Percentiles rank a stretch among this genome's conserved stretches.
Evolutionary conservation across 2,329 filamentous ascomycete species (phyloP).

Genomic region (Penicillium sp.): DNA sequence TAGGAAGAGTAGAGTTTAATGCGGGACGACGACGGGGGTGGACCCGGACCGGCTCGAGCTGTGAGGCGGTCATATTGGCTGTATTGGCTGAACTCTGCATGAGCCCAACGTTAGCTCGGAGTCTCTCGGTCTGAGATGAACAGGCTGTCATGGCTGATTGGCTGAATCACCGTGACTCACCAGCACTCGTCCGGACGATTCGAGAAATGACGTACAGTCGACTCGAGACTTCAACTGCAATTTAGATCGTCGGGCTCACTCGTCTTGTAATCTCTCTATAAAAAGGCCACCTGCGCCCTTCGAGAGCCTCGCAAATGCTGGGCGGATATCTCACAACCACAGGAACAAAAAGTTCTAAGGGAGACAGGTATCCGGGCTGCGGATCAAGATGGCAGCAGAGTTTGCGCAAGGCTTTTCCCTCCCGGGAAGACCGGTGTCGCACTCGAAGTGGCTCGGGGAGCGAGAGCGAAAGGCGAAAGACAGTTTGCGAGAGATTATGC

Average conservation of each 20-base stretch:
- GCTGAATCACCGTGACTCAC: slow-evolving; percentile 19
- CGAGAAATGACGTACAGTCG: slow-evolving; percentile 16
- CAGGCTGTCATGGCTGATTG: slow-evolving; percentile 12
- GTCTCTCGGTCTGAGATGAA: neutral
- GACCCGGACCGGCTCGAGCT: slow-evolving; percentile 23
- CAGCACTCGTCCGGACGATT: slow-evolving; percentile 13
- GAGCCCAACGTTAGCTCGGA: slow-evolving; percentile 9
- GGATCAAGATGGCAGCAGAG: neutral
- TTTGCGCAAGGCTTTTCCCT: neutral
- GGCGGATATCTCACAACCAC: neutral
- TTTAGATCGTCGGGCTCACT: neutral
- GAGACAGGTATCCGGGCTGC: neutral
- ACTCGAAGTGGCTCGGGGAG: neutral
- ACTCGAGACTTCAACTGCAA: slow-evolving; percentile 14
- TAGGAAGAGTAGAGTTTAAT: slow-evolving; percentile 29
- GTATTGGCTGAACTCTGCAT: slow-evolving; percentile 21
- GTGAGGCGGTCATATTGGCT: slow-evolving; percentile 30
- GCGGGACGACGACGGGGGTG: slow-evolving; percentile 36
- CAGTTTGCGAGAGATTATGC: neutral
- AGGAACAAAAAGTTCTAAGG: neutral
- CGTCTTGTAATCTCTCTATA: slow-evolving; percentile 3
- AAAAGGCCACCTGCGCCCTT: slow-evolving; percentile 4
- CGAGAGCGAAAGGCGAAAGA: neutral
- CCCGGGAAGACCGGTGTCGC: slow-evolving; percentile 1
- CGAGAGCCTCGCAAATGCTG: neutral